Conservation (phyloP, 768 basidiomycete species). For the Mycena rosella region DNA sequence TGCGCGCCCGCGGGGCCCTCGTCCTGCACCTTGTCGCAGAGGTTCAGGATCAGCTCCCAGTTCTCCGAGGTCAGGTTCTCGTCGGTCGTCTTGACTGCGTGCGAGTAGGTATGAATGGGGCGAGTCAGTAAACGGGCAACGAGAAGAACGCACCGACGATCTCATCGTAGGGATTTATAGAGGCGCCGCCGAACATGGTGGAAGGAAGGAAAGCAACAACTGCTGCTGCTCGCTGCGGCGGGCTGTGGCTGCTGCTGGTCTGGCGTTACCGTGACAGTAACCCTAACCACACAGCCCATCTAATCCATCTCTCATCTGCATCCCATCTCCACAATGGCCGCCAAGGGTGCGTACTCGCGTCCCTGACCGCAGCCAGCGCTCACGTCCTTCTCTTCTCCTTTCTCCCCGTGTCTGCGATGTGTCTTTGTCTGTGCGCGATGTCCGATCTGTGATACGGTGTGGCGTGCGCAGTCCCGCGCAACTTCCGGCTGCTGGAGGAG, state of each 20-base stretch:
- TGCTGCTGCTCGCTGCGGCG: conserved; percentile 8
- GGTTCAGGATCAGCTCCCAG: conserved; percentile 93
- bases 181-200: conserved; percentile 78
- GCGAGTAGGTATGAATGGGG: background rate
- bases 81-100: conserved; percentile 92
- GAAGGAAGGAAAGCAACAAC: conserved; percentile 9
- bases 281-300: background rate
- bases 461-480: conserved; percentile 93
- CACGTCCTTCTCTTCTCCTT: too few relatives aligned
- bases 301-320: conserved; percentile 27
- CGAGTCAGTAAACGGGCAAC: conserved; percentile 4
- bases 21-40: conserved; percentile 97
- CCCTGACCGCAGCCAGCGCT: too few relatives aligned
- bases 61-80: conserved; percentile 96
- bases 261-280: background rate
- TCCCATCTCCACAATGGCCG: conserved; percentile 54
- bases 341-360: conserved; percentile 59
- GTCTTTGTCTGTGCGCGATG: background rate
- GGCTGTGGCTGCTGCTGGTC: background rate
- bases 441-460: too few relatives aligned
- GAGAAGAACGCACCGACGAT: conserved; percentile 78
- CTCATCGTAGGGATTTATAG: conserved; percentile 88
- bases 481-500: conserved; percentile 97
- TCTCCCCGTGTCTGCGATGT: background rate
- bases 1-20: conserved; percentile 93